Conservation (phyloP, 1,139 yeast genomes). For the Scheffersomyces insectosa region DNA sequence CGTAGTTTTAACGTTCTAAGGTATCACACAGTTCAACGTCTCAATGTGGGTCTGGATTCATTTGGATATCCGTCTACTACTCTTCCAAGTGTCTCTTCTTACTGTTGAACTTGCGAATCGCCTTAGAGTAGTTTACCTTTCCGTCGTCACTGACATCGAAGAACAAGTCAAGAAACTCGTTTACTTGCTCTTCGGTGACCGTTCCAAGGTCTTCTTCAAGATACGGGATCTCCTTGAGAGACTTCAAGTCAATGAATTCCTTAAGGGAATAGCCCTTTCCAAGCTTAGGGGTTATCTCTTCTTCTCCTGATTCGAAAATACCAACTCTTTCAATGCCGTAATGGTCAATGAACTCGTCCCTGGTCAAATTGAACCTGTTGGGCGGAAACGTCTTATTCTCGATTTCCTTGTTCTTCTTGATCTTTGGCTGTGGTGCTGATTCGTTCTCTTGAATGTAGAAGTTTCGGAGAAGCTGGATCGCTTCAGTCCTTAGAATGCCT, state of each 20-base stretch:
- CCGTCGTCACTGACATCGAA: conserved; percentile 30
- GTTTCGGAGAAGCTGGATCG: conserved; percentile 73
- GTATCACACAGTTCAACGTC: no score
- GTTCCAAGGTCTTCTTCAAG: conserved; percentile 18
- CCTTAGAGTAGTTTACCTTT: conserved; percentile 24
- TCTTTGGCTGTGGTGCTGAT: conserved; percentile 78
- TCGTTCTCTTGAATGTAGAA: conserved; percentile 86
- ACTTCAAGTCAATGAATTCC: conserved; percentile 19
- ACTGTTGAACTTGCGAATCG: conserved; percentile 19
- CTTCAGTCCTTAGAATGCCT: conserved; percentile 79
- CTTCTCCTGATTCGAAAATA: conserved; percentile 5
- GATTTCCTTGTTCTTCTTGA: conserved; percentile 73
- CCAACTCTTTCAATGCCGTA: conserved; percentile 47
- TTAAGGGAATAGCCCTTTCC: conserved; percentile 27
- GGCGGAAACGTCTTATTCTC: conserved; percentile 66
- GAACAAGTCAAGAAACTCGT: conserved; percentile 28
- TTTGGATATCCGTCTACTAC: not conserved
- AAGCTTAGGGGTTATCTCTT: conserved; percentile 34
- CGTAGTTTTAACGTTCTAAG: no score
- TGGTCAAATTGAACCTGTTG: conserved; percentile 34
- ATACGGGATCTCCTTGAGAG: conserved; percentile 22
- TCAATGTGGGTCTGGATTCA: no score
- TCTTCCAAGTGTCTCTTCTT: conserved; percentile 16
- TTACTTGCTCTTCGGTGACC: conserved; percentile 21
- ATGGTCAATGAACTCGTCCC: conserved; percentile 44